These are phyloP conservation scores for Lachnellula hyalina DNA, from an alignment of 2,329 filamentous ascomycete species.

Conservation along the genomic window DNA sequence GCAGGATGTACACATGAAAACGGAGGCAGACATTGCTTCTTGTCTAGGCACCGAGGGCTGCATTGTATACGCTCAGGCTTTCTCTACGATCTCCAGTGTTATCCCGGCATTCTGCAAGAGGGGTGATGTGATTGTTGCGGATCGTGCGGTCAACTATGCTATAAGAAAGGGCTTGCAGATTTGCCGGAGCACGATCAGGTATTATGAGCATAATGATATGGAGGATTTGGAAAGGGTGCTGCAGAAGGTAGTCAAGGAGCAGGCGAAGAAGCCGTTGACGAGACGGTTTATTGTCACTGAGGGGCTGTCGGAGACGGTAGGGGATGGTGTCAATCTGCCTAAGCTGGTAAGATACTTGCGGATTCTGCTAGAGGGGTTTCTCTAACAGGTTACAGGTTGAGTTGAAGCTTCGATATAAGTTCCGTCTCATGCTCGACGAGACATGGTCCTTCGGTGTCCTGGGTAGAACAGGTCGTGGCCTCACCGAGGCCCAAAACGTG, in stretches of 20 bases:
- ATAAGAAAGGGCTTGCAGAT: slow-evolving; percentile 94
- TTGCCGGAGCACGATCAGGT: slow-evolving; percentile 81
- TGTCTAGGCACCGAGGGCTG: slow-evolving; percentile 83
- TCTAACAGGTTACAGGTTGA: slow-evolving; percentile 56
- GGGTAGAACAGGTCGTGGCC: slow-evolving; percentile 81
- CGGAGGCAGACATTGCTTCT: slow-evolving; percentile 85
- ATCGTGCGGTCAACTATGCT: slow-evolving; percentile 87
- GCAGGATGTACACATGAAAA: slow-evolving; percentile 97
- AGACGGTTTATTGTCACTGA: slow-evolving; percentile 94
- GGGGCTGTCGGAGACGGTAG: slow-evolving; percentile 84
- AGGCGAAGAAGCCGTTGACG: slow-evolving; percentile 76
- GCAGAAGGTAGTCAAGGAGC: slow-evolving; percentile 80
- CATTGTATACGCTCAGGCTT: slow-evolving; percentile 94
- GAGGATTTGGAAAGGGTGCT: slow-evolving; percentile 84
- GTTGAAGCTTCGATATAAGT: slow-evolving; percentile 94
- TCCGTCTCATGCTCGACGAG: slow-evolving; percentile 94
- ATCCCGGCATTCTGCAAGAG: slow-evolving; percentile 97
- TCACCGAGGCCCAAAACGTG: slow-evolving; percentile 96
- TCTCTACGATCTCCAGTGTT: slow-evolving; percentile 93
- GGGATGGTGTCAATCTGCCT: slow-evolving; percentile 79
- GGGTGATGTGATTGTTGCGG: slow-evolving; percentile 93
- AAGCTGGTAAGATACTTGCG: slow-evolving; percentile 58
- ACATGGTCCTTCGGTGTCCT: slow-evolving; percentile 96
- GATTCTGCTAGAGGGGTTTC: background rate
- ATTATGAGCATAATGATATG: slow-evolving; percentile 97